Evolutionary conservation across 1,284 basidiomycete genomes (phyloP).

Genomic region (Pascua sp.): DNA sequence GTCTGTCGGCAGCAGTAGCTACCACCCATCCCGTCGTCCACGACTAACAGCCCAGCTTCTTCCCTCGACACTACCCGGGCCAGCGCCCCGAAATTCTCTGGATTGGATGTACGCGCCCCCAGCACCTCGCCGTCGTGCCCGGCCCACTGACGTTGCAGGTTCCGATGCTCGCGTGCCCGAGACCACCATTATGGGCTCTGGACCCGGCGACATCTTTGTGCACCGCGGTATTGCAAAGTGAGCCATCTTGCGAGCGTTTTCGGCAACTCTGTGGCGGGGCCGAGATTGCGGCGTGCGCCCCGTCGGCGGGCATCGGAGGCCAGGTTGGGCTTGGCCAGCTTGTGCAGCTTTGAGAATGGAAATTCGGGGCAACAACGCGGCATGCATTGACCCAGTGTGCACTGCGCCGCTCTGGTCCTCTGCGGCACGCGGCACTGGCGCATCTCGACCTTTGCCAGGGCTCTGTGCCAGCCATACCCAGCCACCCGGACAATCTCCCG

Average conservation of each 20-base stretch:
- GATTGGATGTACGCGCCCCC: conserved; percentile 40
- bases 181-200: conserved; percentile 43
- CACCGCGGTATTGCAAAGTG: conserved; percentile 47
- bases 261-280: not conserved
- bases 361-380: too few species aligned
- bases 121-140: not conserved
- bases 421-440: too few species aligned
- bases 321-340: too few species aligned
- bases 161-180: conserved; percentile 48
- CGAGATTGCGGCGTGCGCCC: not conserved
- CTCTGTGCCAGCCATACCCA: too few species aligned
- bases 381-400: too few species aligned
- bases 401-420: too few species aligned
- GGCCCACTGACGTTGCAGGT: conserved; percentile 24
- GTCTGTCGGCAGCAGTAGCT: not conserved
- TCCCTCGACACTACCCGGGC: conserved; percentile 41
- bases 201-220: conserved; percentile 47
- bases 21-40: not conserved
- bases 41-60: conserved; percentile 32
- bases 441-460: too few species aligned
- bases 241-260: conserved; percentile 5
- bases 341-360: too few species aligned
- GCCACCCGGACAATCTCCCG: too few species aligned
- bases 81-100: conserved; percentile 47
- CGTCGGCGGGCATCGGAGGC: not conserved